Evolutionary conservation across 331 rosid genomes (phyloP).

Genomic region (Erythrophleum ivorense): DNA sequence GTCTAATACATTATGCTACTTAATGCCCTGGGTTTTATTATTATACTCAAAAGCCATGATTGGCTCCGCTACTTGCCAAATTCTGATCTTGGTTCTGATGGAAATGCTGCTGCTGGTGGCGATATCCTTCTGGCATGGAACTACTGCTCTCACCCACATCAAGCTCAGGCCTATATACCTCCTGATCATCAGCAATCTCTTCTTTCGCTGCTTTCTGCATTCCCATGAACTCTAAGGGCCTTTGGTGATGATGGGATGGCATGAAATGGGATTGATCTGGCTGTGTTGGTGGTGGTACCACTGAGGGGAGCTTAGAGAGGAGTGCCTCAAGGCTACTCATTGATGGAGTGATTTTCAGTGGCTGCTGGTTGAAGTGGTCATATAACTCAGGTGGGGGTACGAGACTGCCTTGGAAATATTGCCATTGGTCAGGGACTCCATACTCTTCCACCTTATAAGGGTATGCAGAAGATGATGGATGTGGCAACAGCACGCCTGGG

Average conservation of each 20-base stretch:
- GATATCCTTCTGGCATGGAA: conserved; percentile 52
- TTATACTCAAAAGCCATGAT: conserved; percentile 47
- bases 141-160: conserved; percentile 70
- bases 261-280: conserved; percentile 39
- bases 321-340: conserved; percentile 99
- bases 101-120: conserved; percentile 47
- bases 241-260: conserved; percentile 37
- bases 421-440: conserved; percentile 60
- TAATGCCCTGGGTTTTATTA: not conserved
- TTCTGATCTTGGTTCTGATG: conserved; percentile 47
- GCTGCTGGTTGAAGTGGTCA: conserved; percentile 53
- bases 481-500: conserved; percentile 94
- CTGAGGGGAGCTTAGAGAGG: conserved; percentile 95
- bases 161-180: conserved; percentile 56
- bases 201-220: conserved; percentile 68
- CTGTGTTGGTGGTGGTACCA: conserved; percentile 46
- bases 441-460: conserved; percentile 60
- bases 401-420: conserved; percentile 51
- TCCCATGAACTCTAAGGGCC: conserved; percentile 61
- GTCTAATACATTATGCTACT: not conserved
- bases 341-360: conserved; percentile 81
- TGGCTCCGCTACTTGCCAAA: conserved; percentile 49
- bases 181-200: conserved; percentile 54
- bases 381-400: conserved; percentile 51
- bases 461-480: conserved; percentile 77